Percentiles rank a stretch among this genome's conserved stretches.
Evolutionary conservation across 257 asterid species (phyloP).

Genomic region (Avicennia marina): DNA sequence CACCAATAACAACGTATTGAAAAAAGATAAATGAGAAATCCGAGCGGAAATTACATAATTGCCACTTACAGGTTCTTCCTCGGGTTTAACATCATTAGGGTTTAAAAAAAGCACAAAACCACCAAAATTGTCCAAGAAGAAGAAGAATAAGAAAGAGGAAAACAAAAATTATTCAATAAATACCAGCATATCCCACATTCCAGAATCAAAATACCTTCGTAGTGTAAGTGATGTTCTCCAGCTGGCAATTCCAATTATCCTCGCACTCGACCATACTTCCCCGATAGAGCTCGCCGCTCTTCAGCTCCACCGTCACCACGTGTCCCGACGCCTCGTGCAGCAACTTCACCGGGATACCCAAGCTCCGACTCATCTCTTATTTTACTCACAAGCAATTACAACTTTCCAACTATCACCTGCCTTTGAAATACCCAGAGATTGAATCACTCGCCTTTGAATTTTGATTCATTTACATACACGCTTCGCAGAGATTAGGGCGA

Average conservation of each 20-base stretch:
- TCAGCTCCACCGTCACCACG: conserved; percentile 82
- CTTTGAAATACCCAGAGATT: too few species aligned
- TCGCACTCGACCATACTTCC: conserved; percentile 87
- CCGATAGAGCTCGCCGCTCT: conserved; percentile 90
- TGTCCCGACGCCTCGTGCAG: conserved; percentile 97
- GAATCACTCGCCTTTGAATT: background rate
- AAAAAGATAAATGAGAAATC: background rate
- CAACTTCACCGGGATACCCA: conserved; percentile 95
- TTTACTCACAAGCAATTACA: background rate
- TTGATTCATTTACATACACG: background rate
- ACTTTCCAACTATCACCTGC: too few species aligned
- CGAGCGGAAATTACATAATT: background rate
- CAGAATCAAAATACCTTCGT: conserved; percentile 34
- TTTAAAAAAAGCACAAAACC: conserved; percentile 1
- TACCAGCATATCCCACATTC: too few species aligned
- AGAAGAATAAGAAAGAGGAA: background rate
- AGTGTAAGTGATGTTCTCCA: conserved; percentile 52
- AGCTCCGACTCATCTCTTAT: conserved; percentile 97
- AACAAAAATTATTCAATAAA: background rate
- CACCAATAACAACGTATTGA: background rate
- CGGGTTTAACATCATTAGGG: conserved; percentile 22
- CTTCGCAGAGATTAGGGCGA: conserved; percentile 29
- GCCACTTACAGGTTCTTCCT: conserved; percentile 6
- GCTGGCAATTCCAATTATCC: conserved; percentile 60
- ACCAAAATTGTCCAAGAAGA: background rate